Evolutionary conservation across 2,329 filamentous ascomycete species (phyloP), one percentile per base, ranked within the genome.

Genomic region (Nigrospora oryzae): DNA sequence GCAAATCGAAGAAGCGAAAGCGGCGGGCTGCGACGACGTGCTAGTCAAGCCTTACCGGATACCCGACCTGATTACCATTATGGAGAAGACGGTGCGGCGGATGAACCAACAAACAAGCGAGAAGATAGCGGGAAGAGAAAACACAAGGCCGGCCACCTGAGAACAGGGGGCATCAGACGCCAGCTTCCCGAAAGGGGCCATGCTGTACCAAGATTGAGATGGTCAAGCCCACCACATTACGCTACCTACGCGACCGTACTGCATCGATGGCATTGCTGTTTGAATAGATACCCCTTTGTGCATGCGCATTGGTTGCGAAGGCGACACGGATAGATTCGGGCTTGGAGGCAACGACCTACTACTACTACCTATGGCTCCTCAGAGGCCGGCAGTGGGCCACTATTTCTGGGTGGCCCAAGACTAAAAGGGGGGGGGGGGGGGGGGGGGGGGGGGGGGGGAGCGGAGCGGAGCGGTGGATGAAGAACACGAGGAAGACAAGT

Each of bases 41-140:
- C 72, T 89, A 15, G 76, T 82, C n/a, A 88, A 88, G 63, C 84
- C 84, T 10, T 87, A 85, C 56, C 69, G 75, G 32, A 81, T 83
- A 54, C 69, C 72, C 5, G 79, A 83, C 50, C 57, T 84, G 36
- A 65, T 81, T 32, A 71, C 75, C 46, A 80, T 75, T 65, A 80
- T 84, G 63, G 67, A 71, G 51, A 56, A 65, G 11, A 65, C 79
- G n/a, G 65, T 71, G 32, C 50, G 58, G 42, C 51, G 49, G 43
- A 23, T 45, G 11, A 40, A 35, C 28, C 17, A 44, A 15, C 16
- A 38, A 23, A 15, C 42, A 33, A 36, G 11, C 17, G 28, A 39
- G 36, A 23, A 31, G 19, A n/a, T 28, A 33, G 23, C 5, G 8
- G 23, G 23, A 28, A 6, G 23, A 28, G 23, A 28, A 10, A 28